These are phyloP conservation scores for Candida germanica DNA, from an alignment of 805 yeast genomes.

Conservation along the genomic window DNA sequence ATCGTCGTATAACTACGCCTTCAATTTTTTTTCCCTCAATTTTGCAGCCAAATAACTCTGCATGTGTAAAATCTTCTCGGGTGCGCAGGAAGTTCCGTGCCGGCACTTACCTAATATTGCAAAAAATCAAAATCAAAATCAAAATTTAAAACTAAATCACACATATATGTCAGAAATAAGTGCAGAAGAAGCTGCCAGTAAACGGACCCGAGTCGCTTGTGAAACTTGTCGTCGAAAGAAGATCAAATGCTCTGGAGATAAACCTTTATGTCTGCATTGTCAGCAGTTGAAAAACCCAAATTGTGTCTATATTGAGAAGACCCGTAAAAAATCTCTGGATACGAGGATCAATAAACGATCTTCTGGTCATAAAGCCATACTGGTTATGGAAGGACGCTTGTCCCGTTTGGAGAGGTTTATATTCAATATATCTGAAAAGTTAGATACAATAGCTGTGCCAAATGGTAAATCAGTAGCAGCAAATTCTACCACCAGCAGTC, in stretches of 20 bases:
- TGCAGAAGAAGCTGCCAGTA: conserved; percentile 10
- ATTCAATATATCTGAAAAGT: conserved; percentile 17
- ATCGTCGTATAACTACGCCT: too few species aligned
- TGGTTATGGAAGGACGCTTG: conserved; percentile 19
- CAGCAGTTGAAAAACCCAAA: conserved; percentile 15
- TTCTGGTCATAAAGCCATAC: conserved; percentile 12
- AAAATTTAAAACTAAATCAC: too few species aligned
- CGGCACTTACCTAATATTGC: too few species aligned
- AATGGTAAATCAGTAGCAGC: too few species aligned
- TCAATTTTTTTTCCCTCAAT: too few species aligned
- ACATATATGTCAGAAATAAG: not conserved
- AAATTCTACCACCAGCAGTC: conserved; percentile 3
- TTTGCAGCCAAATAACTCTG: too few species aligned
- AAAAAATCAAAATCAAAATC: too few species aligned
- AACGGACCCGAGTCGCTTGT: conserved; percentile 28
- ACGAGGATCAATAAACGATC: conserved; percentile 5
- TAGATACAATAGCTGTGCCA: conserved; percentile 11
- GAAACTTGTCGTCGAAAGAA: conserved; percentile 31
- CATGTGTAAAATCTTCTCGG: too few species aligned
- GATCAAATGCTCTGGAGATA: conserved; percentile 30
- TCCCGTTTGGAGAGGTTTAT: conserved; percentile 21
- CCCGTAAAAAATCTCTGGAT: conserved; percentile 5
- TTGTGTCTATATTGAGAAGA: conserved; percentile 24
- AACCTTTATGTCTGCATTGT: conserved; percentile 29
- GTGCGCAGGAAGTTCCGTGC: too few species aligned